Conservation (phyloP, 2,329 filamentous ascomycete species). For the Dactylellina haptotyla region DNA sequence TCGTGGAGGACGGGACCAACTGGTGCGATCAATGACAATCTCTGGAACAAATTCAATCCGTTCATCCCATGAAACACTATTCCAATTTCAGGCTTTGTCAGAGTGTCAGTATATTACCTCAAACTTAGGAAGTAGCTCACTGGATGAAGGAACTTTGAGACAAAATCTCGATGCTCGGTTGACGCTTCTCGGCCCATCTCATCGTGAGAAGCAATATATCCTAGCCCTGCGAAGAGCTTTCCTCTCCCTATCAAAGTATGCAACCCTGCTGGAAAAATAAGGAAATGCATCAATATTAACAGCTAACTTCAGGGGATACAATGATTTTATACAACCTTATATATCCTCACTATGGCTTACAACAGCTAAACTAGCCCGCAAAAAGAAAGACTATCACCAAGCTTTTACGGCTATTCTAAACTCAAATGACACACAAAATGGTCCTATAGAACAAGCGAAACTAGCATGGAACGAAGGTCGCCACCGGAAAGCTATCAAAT, state of each 20-base stretch:
- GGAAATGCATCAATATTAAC: not conserved
- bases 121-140: not conserved
- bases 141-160: conserved; percentile 51
- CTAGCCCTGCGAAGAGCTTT: conserved; percentile 84
- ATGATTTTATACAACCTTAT: conserved; percentile 74
- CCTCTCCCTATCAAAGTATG: conserved; percentile 80
- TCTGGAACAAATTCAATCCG: conserved; percentile 83
- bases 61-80: conserved; percentile 82
- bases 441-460: conserved; percentile 92
- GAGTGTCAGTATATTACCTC: conserved; percentile 73
- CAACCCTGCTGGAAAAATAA: conserved; percentile 54
- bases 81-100: conserved; percentile 85
- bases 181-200: conserved; percentile 87
- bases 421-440: conserved; percentile 82
- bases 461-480: conserved; percentile 93
- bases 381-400: conserved; percentile 82
- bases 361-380: conserved; percentile 85
- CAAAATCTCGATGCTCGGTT: conserved; percentile 76
- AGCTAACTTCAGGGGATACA: conserved; percentile 21
- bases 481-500: conserved; percentile 93
- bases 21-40: conserved; percentile 78
- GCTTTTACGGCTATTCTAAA: conserved; percentile 94
- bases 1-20: conserved; percentile 72
- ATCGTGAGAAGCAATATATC: conserved; percentile 92
- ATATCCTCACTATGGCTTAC: conserved; percentile 86